A percentile compares a stretch with the other conserved stretches of the same genome.
These are phyloP conservation scores for Trichoderma asperelloides DNA, from an alignment of 495 filamentous ascomycete genomes.

Conservation along the genomic window DNA sequence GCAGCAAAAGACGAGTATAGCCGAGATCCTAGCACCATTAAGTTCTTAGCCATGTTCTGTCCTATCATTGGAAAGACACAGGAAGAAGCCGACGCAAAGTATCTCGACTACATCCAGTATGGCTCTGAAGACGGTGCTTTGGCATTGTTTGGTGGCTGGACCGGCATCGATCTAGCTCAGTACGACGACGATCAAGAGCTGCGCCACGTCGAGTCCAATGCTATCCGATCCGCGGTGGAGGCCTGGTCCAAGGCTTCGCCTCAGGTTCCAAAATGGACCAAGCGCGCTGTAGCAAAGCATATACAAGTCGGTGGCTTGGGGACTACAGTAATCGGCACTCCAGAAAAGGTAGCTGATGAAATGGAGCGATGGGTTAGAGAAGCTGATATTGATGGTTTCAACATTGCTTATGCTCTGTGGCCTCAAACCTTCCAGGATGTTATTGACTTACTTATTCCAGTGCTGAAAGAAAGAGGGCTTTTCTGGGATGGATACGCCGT, in stretches of 20 bases:
- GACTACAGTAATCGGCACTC: constrained; percentile 44
- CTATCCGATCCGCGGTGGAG: constrained; percentile 43
- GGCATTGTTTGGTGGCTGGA: constrained; percentile 54
- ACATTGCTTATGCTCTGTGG: constrained; percentile 38
- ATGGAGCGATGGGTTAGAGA: constrained; percentile 54
- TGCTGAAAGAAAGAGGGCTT: constrained; percentile 28
- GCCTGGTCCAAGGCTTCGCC: constrained; percentile 41
- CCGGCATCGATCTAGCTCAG: constrained; percentile 50
- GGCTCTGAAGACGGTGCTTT: constrained; percentile 46
- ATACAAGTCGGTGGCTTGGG: constrained; percentile 49
- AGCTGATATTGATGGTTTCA: constrained; percentile 58
- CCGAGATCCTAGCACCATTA: constrained; percentile 47
- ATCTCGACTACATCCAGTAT: constrained; percentile 41
- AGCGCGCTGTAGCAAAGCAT: constrained; percentile 45
- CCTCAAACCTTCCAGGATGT: constrained; percentile 38
- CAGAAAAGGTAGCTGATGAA: constrained; percentile 48
- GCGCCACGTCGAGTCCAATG: constrained; percentile 40
- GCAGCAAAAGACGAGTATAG: constrained; percentile 39
- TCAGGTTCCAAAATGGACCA: constrained; percentile 44
- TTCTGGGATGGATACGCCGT: constrained; percentile 27
- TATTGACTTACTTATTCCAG: constrained; percentile 36
- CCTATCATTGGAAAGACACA: constrained; percentile 50
- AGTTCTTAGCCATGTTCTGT: constrained; percentile 52
- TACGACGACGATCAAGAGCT: constrained; percentile 50
- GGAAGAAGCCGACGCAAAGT: constrained; percentile 47